Base-by-base conservation (phyloP, 306 rosid species). In the Coriaria nepalensis region DNA sequence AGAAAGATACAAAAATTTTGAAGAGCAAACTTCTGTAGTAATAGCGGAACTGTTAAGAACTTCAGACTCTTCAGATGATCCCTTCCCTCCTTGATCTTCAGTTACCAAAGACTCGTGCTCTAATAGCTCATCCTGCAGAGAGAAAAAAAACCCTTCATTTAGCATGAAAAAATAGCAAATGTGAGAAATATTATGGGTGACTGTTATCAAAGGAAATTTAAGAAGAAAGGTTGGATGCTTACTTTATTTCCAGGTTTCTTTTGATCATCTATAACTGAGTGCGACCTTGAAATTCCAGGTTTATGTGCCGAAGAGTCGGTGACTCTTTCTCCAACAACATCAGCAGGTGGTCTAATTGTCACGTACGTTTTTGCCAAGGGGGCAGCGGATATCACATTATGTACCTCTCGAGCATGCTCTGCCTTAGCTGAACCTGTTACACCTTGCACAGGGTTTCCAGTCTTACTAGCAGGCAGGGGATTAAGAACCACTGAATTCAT, bases 251-350 rank as follows among this genome's bases (percentile, higher is more conserved):
- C 71, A 15, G 65, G 13, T 55, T 76, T 73, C 56, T 70, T 87
- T 58, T 71, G 78, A 60, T 73, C 70, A 59, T 92, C 94, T 61
- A 72, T 76, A 42, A 72, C 54, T 49, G 83, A 73, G 74, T 75
- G 75, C 7, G 94, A 75, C 60, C 68, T 71, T 10, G 67, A 63
- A 56, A 79, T 61, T 10, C 70, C 61, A 44, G 51, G 46, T 59
- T 70, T 53, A 56, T 59, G 74, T 15, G 75, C 40, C 55, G 59
- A 38, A 0, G 68, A 46, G 51, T 69, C 92, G 8, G 57, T 64
- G 43, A 20, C 62, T 64, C 65, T 74, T 45, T 64, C 73, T 59
- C 67, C 69, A 51, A 56, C 47, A 63, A 76, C 46, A 6, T 40
- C 61, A 38, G 69, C 46, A 67, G 67, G 69, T 7, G 76, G 59